Base-by-base conservation (phyloP, 108 stramenopile species). In the Nitzschia putrida region DNA sequence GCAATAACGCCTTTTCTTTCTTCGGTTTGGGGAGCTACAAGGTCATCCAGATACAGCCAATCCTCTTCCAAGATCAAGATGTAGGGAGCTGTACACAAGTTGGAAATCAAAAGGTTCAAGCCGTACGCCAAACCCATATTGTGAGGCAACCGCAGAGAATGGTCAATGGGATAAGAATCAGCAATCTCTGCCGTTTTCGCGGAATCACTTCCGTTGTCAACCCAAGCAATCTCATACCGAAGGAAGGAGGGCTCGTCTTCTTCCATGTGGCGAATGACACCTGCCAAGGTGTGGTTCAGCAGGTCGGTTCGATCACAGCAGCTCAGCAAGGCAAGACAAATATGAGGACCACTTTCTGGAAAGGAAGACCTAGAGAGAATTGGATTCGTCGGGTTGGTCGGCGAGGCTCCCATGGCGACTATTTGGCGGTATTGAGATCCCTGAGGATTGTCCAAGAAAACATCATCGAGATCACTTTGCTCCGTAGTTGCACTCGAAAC, bases 191-290 rank as follows among this genome's bases (percentile, higher is more conserved):
- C 22, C 39, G 73, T 74, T 11, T 20, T n/a, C 11, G 69, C 61
- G 22, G 8, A 0, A 7, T 53, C 37, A 23, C 64, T 71, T 49
- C 81, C 81, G 39, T 82, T 82, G 68, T 82, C 81, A 18, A 82
- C 76, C 81, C 81, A 82, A 0, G 81, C 81, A n/a, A 82, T 78
- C 54, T 82, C 81, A 44, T 78, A 82, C 21, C 77, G 64, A 16
- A 82, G 51, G 34, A 39, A 60, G 23, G 57, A 61, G 4, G 81
- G 81, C 43, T 82, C 81, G 39, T 82, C 81, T 61, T 82, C 64
- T 64, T 82, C 81, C 77, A 82, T 78, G 60, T 82, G 81, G 8
- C 77, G 81, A 12, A 82, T 82, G 20, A 72, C 81, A 23, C 59
- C 81, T 43, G 68, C 77, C 40, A 82, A 57, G 29, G 81, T 82